phyloP scores from a whole-genome alignment of 495 filamentous ascomycete genomes.

The Hypoxylon subgilvum region DNA sequence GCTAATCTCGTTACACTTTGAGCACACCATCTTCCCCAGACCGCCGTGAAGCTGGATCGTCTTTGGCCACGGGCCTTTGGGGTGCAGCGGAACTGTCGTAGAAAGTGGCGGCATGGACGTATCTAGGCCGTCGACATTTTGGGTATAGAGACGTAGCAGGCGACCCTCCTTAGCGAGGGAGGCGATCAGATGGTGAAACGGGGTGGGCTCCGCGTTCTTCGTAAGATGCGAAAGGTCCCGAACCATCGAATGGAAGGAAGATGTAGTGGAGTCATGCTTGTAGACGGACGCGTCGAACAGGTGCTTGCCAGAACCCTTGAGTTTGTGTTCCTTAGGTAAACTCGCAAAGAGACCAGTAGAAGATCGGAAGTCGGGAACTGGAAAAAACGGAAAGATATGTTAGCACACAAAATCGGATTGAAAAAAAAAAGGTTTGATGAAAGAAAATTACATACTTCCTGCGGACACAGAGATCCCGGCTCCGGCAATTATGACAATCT shows the following conservation, averaged over 20 bases:
- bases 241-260: constrained; percentile 94
- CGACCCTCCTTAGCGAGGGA: constrained; percentile 87
- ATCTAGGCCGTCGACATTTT: constrained; percentile 96
- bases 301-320: constrained; percentile 92
- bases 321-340: constrained; percentile 80
- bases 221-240: constrained; percentile 80
- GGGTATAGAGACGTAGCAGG: constrained; percentile 89
- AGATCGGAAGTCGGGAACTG: constrained; percentile 97
- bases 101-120: constrained; percentile 79
- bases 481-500: constrained; percentile 95
- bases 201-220: constrained; percentile 76
- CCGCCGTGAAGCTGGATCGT: constrained; percentile 95
- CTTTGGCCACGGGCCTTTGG: constrained; percentile 88
- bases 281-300: constrained; percentile 98
- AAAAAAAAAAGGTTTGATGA: neutral
- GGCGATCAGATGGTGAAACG: constrained; percentile 92
- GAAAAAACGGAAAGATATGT: constrained; percentile 8
- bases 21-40: constrained; percentile 93
- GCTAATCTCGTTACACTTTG: constrained; percentile 80
- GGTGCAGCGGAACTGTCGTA: constrained; percentile 71
- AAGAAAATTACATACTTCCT: constrained; percentile 72
- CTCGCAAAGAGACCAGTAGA: constrained; percentile 84
- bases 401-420: constrained; percentile 32
- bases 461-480: constrained; percentile 96
- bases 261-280: constrained; percentile 82